Evolutionary conservation across 1,284 basidiomycete genomes (phyloP), one percentile per base, ranked within the genome.

Genomic region (Ustilago shanxiensis): DNA sequence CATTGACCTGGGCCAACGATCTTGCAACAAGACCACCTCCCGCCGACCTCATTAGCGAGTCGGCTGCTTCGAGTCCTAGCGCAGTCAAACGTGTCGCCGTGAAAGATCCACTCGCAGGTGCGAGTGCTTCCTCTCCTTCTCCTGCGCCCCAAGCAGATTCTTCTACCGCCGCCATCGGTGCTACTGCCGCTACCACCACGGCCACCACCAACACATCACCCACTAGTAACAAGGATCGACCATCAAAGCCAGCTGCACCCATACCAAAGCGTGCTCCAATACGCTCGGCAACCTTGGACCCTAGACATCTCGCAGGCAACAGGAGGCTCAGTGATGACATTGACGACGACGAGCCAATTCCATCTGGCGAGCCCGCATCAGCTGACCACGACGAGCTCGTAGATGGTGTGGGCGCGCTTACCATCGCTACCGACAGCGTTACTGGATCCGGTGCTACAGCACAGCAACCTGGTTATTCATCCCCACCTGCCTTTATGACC

Each of bases 261-360:
- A 62, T 65, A 11, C 66, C 65, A 49, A 73, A 73, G 51, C 71
- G 66, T 16, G 73, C 68, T 2, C 73, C 73, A 10, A 68, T 76
- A 33, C 73, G 73, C 39, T 76, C 73, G 4, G 50, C 65, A 13
- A 76, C 73, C 11, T 31, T 76, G 6, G 73, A 76, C 18, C 68
- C 73, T 3, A 71, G 61, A 7, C 73, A 76, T 3, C 55, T 76
- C 14, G 67, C 61, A 24, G 28, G 49, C 33, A 73, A 62, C 20
- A 52, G 65, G 20, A 52, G 61, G n/a, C 56, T 41, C 3, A 65
- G 61, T 35, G 56, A 35, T 29, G 50, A 65, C 5, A 29, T 20
- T 14, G 58, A 65, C 35, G 39, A 57, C 35, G 39, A 57, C 35
- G 49, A 57, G 8, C 16, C 52, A 22, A 28, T 63, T 4, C 29